A percentile compares a stretch with the other conserved stretches of the same genome.
These are phyloP conservation scores for Monosporascus sp. DNA, from an alignment of 2,329 filamentous ascomycete genomes.

Conservation along the genomic window DNA sequence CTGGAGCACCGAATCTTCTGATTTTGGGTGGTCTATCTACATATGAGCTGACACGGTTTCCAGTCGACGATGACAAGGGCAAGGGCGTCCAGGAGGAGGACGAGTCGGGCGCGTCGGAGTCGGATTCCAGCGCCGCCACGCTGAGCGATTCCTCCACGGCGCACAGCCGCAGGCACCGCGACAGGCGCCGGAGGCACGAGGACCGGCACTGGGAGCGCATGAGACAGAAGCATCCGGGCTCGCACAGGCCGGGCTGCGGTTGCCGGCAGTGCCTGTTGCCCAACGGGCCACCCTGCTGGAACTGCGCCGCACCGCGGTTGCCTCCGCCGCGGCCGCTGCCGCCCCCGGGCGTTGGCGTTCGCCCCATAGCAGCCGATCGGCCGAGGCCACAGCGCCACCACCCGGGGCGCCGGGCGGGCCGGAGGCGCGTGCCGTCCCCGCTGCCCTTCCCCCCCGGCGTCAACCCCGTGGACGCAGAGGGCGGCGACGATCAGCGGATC, in stretches of 20 bases:
- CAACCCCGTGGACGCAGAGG: conserved; percentile 8
- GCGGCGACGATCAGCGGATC: conserved; percentile 28
- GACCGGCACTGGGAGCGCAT: conserved; percentile 31
- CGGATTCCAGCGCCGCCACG: conserved; percentile 20
- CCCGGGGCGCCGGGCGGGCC: neutral
- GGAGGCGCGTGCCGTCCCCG: conserved; percentile 1
- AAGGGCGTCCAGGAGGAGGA: conserved; percentile 31
- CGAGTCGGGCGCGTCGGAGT: conserved; percentile 26
- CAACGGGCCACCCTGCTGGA: conserved; percentile 34
- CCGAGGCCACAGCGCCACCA: conserved; percentile 11
- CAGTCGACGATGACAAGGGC: conserved; percentile 32
- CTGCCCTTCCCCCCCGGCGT: conserved; percentile 3
- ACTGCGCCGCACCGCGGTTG: conserved; percentile 30
- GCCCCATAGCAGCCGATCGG: conserved; percentile 9
- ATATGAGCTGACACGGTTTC: conserved; percentile 6
- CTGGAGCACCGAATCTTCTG: neutral
- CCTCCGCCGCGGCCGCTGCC: conserved; percentile 19
- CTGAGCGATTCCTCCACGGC: conserved; percentile 31
- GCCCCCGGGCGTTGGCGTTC: neutral
- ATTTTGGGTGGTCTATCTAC: neutral
- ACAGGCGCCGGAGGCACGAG: conserved; percentile 28
- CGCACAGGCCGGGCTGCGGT: conserved; percentile 38
- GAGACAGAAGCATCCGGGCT: conserved; percentile 38
- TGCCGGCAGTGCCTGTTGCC: conserved; percentile 34
- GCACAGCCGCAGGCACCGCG: conserved; percentile 26